Evolutionary conservation across 306 rosid species (phyloP).

Genomic region (Vigna radiata): DNA sequence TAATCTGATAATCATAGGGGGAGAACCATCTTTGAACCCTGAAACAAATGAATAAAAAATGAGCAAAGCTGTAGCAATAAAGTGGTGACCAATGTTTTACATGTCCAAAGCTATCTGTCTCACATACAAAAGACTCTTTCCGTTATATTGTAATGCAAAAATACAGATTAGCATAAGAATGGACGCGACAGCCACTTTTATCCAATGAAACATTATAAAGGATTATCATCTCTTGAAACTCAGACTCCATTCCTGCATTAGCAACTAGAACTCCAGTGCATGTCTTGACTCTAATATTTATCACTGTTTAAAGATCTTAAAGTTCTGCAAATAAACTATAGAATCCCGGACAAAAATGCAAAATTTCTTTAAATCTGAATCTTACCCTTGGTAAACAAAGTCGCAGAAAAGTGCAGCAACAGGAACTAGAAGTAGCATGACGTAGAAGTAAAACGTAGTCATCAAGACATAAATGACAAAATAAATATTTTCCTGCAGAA

Average conservation of each 20-base stretch:
- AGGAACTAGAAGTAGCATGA: slow-evolving; percentile 81
- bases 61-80: slow-evolving; percentile 2
- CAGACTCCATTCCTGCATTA: background rate
- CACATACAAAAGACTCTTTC: slow-evolving; percentile 9
- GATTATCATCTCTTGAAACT: slow-evolving; percentile 8
- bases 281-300: slow-evolving; percentile 7
- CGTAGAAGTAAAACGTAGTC: slow-evolving; percentile 87
- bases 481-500: slow-evolving; percentile 84
- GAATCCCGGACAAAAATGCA: background rate
- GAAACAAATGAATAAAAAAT: slow-evolving; percentile 45
- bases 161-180: background rate
- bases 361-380: slow-evolving; percentile 27
- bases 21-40: slow-evolving; percentile 96
- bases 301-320: background rate
- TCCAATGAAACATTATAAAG: slow-evolving; percentile 2
- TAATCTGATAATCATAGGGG: slow-evolving; percentile 91
- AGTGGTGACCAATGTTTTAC: background rate
- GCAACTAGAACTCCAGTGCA: slow-evolving; percentile 9
- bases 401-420: slow-evolving; percentile 85
- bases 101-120: background rate
- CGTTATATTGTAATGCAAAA: background rate
- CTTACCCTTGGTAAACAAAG: slow-evolving; percentile 91
- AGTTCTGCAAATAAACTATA: slow-evolving; percentile 2
- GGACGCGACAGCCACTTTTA: background rate
- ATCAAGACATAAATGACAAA: slow-evolving; percentile 84